These are phyloP conservation scores for Melaleuca quinquenervia DNA, from an alignment of 345 rosid species.

Conservation along the genomic window DNA sequence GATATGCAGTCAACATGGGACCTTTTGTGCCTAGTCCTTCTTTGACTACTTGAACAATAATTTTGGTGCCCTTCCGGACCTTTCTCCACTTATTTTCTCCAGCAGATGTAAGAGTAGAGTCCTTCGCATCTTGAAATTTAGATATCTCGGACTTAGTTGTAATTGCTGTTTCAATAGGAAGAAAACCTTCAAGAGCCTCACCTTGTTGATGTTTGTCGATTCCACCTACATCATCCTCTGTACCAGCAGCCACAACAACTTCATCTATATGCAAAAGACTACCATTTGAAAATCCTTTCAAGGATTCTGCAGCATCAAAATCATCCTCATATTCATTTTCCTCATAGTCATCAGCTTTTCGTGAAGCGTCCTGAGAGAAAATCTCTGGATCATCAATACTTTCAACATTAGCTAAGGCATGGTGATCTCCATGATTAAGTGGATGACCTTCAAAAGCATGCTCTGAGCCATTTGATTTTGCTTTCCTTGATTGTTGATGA, in stretches of 20 bases:
- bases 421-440: constrained; percentile 17
- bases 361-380: constrained; percentile 27
- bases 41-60: constrained; percentile 94
- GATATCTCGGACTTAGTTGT: constrained; percentile 17
- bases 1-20: constrained; percentile 85
- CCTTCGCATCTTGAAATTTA: constrained; percentile 20
- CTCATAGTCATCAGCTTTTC: constrained; percentile 36
- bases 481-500: constrained; percentile 37
- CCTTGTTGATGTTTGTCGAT: constrained; percentile 32
- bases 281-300: constrained; percentile 42
- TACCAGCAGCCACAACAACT: constrained; percentile 17
- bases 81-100: constrained; percentile 57
- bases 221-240: constrained; percentile 30
- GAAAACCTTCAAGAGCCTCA: constrained; percentile 18
- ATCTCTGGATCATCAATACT: constrained; percentile 39
- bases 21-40: constrained; percentile 96
- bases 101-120: constrained; percentile 7
- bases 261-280: constrained; percentile 36
- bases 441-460: constrained; percentile 22
- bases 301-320: constrained; percentile 45
- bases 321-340: constrained; percentile 63
- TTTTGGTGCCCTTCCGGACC: constrained; percentile 83
- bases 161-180: constrained; percentile 19
- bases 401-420: constrained; percentile 23
- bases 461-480: constrained; percentile 24